Base-by-base conservation (phyloP, 257 asterid species). In the Nicotiana benthamiana region DNA sequence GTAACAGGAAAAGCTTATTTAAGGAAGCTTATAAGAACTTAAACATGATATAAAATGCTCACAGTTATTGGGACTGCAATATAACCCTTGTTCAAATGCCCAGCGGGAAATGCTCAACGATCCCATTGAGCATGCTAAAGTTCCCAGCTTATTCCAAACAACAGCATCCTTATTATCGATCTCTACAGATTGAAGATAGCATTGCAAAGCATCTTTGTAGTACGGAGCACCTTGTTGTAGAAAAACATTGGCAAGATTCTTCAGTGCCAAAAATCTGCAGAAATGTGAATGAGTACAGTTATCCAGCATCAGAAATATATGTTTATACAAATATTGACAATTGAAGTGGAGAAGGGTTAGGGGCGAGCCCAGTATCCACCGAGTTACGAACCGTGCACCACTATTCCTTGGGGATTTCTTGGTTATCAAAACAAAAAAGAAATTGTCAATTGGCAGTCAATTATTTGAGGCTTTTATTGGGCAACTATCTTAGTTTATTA, bases 171-270 rank as follows among this genome's bases (percentile, higher is more conserved):
- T 93, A 85, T 85, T 79, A 87, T 95, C 99, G 86, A 95, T 93
- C 89, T 95, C 97, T 82, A 91, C 99, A 80, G 99, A 98, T 85
- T 91, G 97, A 83, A 95, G 98, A 88, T 95, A 95, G 88, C 99
- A 95, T 51, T 80, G 93, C 85, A 95, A 85, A 75, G 99, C 99
- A 85, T 82, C 92, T 84, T 95, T 95, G 82, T 92, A 81, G 84
- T 67, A 86, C 64, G 92, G 78, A 78, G 95, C 85, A 88, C 97
- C 95, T 89, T 87, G 92, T 84, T 88, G 92, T 83, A 95, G 92
- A 83, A 87, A 92, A 87, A 92, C 97, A 60, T 87, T 83, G 9
- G 98, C 99, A 81, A 95, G 98, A 89, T 95, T 95, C 86, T 93
- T 95, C 82, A 95, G 90, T 76, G 92, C 96, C 90, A 95, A 87